A percentile compares a stretch with the other conserved stretches of the same genome.
Conservation (phyloP, 495 filamentous ascomycete species). For the Haplographium delicatum region DNA sequence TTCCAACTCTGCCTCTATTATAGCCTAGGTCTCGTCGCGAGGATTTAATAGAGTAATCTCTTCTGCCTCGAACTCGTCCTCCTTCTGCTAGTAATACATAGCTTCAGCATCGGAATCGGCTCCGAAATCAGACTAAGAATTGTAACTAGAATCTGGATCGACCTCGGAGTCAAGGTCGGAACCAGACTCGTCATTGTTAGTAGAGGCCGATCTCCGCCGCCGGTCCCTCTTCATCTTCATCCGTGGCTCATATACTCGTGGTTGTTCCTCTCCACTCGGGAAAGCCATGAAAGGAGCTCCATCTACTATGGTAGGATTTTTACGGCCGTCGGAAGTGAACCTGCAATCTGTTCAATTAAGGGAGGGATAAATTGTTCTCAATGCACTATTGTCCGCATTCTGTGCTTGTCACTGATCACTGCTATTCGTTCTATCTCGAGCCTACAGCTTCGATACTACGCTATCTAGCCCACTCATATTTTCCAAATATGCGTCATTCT, state of each 20-base stretch:
- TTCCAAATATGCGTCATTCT: conserved; percentile 45
- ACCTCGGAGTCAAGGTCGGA: background rate
- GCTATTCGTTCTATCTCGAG: background rate
- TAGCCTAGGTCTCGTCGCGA: background rate
- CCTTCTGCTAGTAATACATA: background rate
- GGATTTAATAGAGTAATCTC: background rate
- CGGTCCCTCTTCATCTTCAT: background rate
- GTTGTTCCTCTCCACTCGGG: background rate
- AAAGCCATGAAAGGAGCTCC: background rate
- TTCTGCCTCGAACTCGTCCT: background rate
- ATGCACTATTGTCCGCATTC: no score
- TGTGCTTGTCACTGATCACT: no score
- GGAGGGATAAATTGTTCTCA: no score
- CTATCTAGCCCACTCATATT: conserved; percentile 30
- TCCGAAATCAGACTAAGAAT: background rate
- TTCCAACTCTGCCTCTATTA: conserved; percentile 6
- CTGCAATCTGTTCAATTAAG: no score
- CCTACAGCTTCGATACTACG: conserved; percentile 5
- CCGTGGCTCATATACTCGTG: background rate
- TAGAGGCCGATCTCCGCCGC: background rate
- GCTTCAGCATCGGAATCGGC: background rate
- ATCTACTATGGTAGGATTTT: background rate
- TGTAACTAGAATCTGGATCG: background rate
- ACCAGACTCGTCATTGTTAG: background rate
- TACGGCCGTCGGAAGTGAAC: no score